Conservation (phyloP, 495 filamentous ascomycete species). For the Amphirosellinia nigrospora region DNA sequence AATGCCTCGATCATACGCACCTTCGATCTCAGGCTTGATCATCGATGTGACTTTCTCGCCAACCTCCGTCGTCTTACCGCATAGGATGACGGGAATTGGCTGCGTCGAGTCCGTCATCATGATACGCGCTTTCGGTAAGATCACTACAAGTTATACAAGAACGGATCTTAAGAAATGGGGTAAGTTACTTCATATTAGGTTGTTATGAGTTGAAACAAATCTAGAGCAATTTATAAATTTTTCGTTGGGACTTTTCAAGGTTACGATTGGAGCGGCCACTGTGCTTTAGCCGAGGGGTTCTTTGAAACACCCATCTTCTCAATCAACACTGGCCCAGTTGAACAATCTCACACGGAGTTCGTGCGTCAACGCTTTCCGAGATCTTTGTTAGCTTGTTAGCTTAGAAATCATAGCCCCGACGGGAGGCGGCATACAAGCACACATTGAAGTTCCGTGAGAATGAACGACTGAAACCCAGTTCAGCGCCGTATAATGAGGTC, state of each 20-base stretch:
- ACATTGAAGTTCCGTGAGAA: neutral
- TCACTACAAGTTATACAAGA: neutral
- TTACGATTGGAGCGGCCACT: neutral
- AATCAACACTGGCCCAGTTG: neutral
- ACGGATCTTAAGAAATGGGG: neutral
- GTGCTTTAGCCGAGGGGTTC: neutral
- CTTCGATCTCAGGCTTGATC: neutral
- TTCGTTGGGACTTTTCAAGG: neutral
- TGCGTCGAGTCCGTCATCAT: neutral
- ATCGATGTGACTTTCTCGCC: neutral
- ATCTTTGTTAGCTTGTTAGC: neutral
- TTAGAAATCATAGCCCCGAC: neutral
- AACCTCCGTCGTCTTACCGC: neutral
- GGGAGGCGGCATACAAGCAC: neutral
- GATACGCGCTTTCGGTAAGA: neutral
- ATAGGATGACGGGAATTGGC: neutral
- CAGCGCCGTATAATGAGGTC: neutral
- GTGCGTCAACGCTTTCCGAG: neutral
- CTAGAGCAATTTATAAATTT: neutral
- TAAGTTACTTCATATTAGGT: neutral
- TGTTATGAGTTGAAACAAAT: neutral
- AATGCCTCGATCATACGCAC: neutral
- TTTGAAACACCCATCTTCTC: neutral
- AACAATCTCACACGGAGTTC: neutral
- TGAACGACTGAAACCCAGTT: neutral